A percentile compares a stretch with the other conserved stretches of the same genome.
phyloP scores from a whole-genome alignment of 202 grass and related monocot genomes.

The Digitaria exilis region DNA sequence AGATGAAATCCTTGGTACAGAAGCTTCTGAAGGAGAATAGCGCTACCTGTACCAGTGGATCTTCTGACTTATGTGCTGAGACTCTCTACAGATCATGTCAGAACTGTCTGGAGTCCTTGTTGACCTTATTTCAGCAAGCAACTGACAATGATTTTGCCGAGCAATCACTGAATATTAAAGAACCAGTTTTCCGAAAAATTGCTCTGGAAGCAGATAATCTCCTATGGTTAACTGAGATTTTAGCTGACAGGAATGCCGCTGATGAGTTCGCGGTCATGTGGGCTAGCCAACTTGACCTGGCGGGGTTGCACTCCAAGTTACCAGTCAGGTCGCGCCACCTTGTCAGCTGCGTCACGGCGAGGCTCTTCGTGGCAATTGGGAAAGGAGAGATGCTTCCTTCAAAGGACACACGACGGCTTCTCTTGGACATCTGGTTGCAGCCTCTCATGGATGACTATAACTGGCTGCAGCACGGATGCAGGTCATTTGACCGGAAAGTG shows the following conservation, averaged over 20 bases:
- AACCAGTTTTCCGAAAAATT: conserved; percentile 57
- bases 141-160: conserved; percentile 50
- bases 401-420: conserved; percentile 60
- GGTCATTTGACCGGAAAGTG: conserved; percentile 79
- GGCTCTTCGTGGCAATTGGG: conserved; percentile 82
- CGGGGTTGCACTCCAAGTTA: conserved; percentile 65
- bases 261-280: conserved; percentile 71
- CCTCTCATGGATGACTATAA: conserved; percentile 94
- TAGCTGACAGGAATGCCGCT: conserved; percentile 62
- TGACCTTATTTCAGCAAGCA: conserved; percentile 65
- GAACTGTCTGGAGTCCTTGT: conserved; percentile 64
- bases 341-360: conserved; percentile 68
- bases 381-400: conserved; percentile 88
- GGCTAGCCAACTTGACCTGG: conserved; percentile 65
- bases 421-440: conserved; percentile 81
- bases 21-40: conserved; percentile 87
- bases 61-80: conserved; percentile 60
- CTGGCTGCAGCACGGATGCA: conserved; percentile 80
- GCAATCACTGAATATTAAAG: conserved; percentile 51
- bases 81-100: conserved; percentile 71
- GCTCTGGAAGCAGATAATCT: conserved; percentile 85
- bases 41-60: conserved; percentile 35
- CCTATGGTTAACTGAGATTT: conserved; percentile 84
- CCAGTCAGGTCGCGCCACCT: conserved; percentile 81
- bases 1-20: conserved; percentile 88